A percentile compares a stretch with the other conserved stretches of the same genome.
Evolutionary conservation across 2,329 filamentous ascomycete genomes (phyloP).

Genomic region (Penicillium sp.): DNA sequence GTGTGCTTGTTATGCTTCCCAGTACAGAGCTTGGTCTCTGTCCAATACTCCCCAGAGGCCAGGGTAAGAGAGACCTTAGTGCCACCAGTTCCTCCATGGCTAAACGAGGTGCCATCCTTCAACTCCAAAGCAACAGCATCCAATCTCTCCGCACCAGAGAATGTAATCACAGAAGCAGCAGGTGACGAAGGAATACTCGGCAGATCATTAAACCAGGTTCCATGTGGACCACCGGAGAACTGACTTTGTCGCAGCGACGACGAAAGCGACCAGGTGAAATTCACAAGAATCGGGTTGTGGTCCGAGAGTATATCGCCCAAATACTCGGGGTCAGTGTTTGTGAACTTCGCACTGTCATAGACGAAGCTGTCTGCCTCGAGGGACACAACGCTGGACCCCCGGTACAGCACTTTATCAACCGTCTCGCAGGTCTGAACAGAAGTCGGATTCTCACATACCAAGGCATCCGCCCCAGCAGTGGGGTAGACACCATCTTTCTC

Average conservation of each 20-base stretch:
- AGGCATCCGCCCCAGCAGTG: constrained; percentile 33
- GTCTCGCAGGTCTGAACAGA: constrained; percentile 58
- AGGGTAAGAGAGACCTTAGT: constrained; percentile 44
- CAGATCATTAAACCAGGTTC: constrained; percentile 57
- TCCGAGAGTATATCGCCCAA: constrained; percentile 56
- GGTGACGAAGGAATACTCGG: constrained; percentile 34
- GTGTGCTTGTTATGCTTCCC: constrained; percentile 47
- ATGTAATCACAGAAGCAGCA: constrained; percentile 34
- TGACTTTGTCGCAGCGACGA: constrained; percentile 47
- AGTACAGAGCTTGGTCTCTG: constrained; percentile 50
- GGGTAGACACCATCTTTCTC: constrained; percentile 50
- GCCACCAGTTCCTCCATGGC: constrained; percentile 56
- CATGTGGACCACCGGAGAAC: constrained; percentile 29
- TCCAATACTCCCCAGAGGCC: constrained; percentile 50
- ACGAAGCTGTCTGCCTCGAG: constrained; percentile 46
- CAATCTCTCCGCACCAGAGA: constrained; percentile 50
- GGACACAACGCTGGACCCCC: constrained; percentile 45
- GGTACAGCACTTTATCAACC: constrained; percentile 62
- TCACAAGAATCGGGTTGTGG: constrained; percentile 57
- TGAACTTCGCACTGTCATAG: constrained; percentile 58
- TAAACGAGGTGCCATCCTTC: constrained; percentile 48
- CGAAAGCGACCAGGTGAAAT: constrained; percentile 41
- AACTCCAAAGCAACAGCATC: constrained; percentile 52
- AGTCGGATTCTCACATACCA: constrained; percentile 59
- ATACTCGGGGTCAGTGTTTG: constrained; percentile 48